Base-by-base conservation (phyloP, 2,329 filamentous ascomycete genomes). In the Cordyceps cateniannulata region DNA sequence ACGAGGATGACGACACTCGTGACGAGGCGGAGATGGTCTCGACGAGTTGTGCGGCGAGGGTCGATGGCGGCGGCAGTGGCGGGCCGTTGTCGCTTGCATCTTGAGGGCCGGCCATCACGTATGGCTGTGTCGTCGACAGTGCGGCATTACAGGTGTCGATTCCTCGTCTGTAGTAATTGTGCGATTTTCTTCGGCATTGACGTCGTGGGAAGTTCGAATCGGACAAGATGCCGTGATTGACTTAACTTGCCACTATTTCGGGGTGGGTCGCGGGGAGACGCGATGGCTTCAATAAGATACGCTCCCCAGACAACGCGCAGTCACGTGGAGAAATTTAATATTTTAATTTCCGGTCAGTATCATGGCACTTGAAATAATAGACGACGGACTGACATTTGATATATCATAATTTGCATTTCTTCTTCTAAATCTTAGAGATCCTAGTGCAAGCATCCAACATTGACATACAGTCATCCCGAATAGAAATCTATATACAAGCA, bases 31-130 rank as follows among this genome's bases (percentile, higher is more conserved):
- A 85, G 64, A 92, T 86, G 71, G 90, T 91, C 70, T 90, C 87
- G 65, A 95, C 91, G 61, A 97, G 86, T 73, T 96, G 90, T 14
- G 91, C 91, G 57, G 93, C 91, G 68, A 96, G 81, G 10, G 92
- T 96, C 18, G 93, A 96, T 14, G 91, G 89, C 44, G 86, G 85
- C 50, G 78, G 76, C 32, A 35, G 32, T 12, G 38, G 4, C 16
- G 38, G 38, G 45, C 59, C 59, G 44, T 25, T 6, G 50, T 25
- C 52, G 54, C 54, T 16, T 25, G 27, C 6, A 20, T 61, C 59
- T n/a, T 25, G 50, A 35, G 45, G 52, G 52, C 52, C 47, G 47
- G 59, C 59, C 59, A 61, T 61, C 18, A 20, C 45, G 48, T 42
- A 22, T 40, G 50, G 58, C 58, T 53, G 22, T 48, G 20, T 44